phyloP scores from a whole-genome alignment of 768 basidiomycete species.

The Lanmaoa pseudosensibilis region DNA sequence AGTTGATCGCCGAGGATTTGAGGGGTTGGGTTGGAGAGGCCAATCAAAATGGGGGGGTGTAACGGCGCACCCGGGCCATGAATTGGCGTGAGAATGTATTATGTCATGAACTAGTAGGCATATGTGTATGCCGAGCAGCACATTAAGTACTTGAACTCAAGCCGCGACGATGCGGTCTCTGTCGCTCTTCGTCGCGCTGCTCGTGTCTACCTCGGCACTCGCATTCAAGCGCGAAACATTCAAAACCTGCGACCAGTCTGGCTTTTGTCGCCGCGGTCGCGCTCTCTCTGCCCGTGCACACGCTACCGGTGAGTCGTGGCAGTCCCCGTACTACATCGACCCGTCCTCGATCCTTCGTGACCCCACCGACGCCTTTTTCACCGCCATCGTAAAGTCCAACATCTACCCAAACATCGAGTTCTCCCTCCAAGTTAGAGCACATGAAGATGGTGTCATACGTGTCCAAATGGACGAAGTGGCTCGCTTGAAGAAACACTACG shows the following conservation, averaged over 20 bases:
- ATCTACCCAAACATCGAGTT: slow-evolving; percentile 86
- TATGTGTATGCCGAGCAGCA: background rate
- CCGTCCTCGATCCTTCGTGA: slow-evolving; percentile 50
- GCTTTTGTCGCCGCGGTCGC: slow-evolving; percentile 91
- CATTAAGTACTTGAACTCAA: too few relatives aligned
- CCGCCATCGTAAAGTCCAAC: slow-evolving; percentile 72
- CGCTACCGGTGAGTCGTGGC: slow-evolving; percentile 60
- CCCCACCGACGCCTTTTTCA: slow-evolving; percentile 59
- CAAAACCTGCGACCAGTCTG: slow-evolving; percentile 92
- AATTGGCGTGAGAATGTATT: slow-evolving; percentile 16
- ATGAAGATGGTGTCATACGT: slow-evolving; percentile 86
- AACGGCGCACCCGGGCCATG: slow-evolving; percentile 61
- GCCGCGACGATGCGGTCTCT: slow-evolving; percentile 18
- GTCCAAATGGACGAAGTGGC: slow-evolving; percentile 89
- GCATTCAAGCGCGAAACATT: slow-evolving; percentile 84
- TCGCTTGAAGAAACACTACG: slow-evolving; percentile 79
- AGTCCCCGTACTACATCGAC: slow-evolving; percentile 84
- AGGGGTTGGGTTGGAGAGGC: slow-evolving; percentile 40
- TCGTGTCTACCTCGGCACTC: slow-evolving; percentile 34
- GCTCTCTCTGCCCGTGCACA: slow-evolving; percentile 75
- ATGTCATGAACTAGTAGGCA: background rate
- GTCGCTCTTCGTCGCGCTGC: slow-evolving; percentile 34
- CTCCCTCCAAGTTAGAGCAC: slow-evolving; percentile 76
- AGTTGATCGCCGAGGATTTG: slow-evolving; percentile 70
- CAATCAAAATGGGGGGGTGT: slow-evolving; percentile 52